Conservation (phyloP, 2,329 filamentous ascomycete genomes). For the Samsoniella hepiali region DNA sequence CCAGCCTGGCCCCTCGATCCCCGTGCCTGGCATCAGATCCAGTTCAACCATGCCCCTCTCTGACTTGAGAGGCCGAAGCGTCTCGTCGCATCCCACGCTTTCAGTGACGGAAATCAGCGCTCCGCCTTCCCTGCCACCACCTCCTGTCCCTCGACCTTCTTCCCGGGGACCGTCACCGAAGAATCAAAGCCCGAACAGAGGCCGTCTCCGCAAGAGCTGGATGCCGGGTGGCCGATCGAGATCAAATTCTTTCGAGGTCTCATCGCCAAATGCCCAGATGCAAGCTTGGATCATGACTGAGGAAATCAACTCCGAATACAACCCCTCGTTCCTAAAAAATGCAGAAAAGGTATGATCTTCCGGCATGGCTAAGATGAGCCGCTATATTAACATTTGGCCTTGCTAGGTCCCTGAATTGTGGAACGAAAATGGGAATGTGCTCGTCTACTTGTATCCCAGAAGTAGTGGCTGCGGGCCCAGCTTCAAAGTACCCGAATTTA, state of each 20-base stretch:
- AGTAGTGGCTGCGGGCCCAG: conserved; percentile 51
- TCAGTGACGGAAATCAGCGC: conserved; percentile 18
- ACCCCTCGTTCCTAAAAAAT: conserved; percentile 47
- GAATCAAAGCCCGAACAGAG: conserved; percentile 44
- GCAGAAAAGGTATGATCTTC: conserved; percentile 49
- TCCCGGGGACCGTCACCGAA: conserved; percentile 5
- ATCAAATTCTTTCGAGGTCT: conserved; percentile 44
- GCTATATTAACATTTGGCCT: conserved; percentile 21
- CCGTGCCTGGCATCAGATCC: conserved; percentile 27
- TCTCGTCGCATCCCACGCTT: conserved; percentile 45
- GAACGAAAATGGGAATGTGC: conserved; percentile 57
- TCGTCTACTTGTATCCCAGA: conserved; percentile 55
- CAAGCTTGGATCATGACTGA: conserved; percentile 56
- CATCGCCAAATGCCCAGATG: conserved; percentile 21
- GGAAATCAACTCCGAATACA: conserved; percentile 54
- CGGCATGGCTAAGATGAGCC: conserved; percentile 7
- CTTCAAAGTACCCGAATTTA: conserved; percentile 57
- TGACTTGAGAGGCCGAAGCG: conserved; percentile 41
- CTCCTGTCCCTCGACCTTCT: not conserved
- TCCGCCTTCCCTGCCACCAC: conserved; percentile 15
- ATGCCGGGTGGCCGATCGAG: conserved; percentile 50
- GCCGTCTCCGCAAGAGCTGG: conserved; percentile 52
- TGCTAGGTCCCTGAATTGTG: conserved; percentile 61
- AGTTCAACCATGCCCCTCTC: conserved; percentile 33
- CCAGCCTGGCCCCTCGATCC: conserved; percentile 25